A percentile compares a stretch with the other conserved stretches of the same genome.
Evolutionary conservation across 1,139 yeast species (phyloP).

Genomic region (Hemisphaericaspora lyxosophila): DNA sequence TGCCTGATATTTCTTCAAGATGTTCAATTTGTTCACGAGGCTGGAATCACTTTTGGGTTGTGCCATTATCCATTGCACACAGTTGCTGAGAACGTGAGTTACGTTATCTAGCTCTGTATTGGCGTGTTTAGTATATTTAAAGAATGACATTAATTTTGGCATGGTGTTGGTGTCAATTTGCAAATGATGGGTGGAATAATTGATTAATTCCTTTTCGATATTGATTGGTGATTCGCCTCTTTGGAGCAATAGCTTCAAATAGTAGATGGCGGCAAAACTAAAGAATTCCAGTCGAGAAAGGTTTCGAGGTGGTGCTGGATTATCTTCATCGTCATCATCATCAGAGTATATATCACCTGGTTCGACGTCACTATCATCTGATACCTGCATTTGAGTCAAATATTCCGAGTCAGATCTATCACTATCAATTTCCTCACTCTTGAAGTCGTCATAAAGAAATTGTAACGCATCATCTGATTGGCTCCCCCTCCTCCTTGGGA

Average conservation of each 20-base stretch:
- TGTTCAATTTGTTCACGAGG: neutral
- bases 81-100: constrained; percentile 4
- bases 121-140: constrained; percentile 6
- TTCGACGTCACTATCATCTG: constrained; percentile 36
- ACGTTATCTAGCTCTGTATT: constrained; percentile 5
- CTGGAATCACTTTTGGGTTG: constrained; percentile 5
- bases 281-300: constrained; percentile 1
- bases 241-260: constrained; percentile 17
- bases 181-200: constrained; percentile 23
- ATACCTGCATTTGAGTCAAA: constrained; percentile 28
- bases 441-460: constrained; percentile 12
- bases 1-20: constrained; percentile 3
- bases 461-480: constrained; percentile 3
- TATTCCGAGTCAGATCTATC: constrained; percentile 11
- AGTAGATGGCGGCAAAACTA: constrained; percentile 12
- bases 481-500: too few species aligned
- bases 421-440: constrained; percentile 9
- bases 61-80: constrained; percentile 13
- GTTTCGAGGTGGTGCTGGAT: constrained; percentile 1
- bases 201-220: constrained; percentile 27
- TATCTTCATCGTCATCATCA: constrained; percentile 19
- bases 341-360: constrained; percentile 18
- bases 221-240: constrained; percentile 29
- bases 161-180: constrained; percentile 11
- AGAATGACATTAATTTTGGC: constrained; percentile 9